phyloP scores from a whole-genome alignment of 2,329 filamentous ascomycete genomes.

The Parascedosporium putredinis region DNA sequence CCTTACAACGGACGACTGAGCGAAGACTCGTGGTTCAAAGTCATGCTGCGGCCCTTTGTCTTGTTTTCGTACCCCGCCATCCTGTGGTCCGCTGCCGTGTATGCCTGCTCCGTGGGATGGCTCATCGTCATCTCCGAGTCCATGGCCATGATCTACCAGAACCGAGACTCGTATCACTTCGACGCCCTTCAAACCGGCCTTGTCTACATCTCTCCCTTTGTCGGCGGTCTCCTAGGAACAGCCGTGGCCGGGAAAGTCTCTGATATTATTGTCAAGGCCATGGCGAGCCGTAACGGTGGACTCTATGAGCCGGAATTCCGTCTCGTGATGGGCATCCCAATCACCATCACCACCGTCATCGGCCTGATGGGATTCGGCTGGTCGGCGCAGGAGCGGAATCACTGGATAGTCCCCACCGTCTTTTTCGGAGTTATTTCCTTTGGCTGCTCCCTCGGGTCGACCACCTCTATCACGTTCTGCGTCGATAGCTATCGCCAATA shows the following conservation, averaged over 20 bases:
- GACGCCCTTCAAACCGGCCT: constrained; percentile 70
- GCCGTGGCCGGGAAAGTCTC: constrained; percentile 82
- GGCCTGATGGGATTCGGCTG: constrained; percentile 96
- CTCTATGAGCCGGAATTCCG: constrained; percentile 93
- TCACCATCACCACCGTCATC: constrained; percentile 66
- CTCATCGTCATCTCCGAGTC: constrained; percentile 89
- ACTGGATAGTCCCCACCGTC: constrained; percentile 84
- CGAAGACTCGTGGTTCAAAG: constrained; percentile 69
- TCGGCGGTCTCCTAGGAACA: constrained; percentile 83
- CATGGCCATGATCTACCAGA: constrained; percentile 68
- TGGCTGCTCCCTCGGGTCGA: constrained; percentile 80
- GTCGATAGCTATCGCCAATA: constrained; percentile 91
- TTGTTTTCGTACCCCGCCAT: constrained; percentile 81
- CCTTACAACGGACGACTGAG: constrained; percentile 71
- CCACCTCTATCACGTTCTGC: constrained; percentile 86
- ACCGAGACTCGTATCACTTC: constrained; percentile 65
- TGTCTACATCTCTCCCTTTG: constrained; percentile 81
- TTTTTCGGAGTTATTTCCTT: constrained; percentile 92
- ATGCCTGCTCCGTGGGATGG: constrained; percentile 86
- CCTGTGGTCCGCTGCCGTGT: constrained; percentile 77
- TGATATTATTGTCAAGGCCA: constrained; percentile 70
- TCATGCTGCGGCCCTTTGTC: constrained; percentile 70
- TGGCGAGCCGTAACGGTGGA: constrained; percentile 80
- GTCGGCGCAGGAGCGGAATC: constrained; percentile 64
- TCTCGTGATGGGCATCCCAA: constrained; percentile 75